Conservation (phyloP, 2,329 filamentous ascomycete genomes). For the Fusarium sp. region DNA sequence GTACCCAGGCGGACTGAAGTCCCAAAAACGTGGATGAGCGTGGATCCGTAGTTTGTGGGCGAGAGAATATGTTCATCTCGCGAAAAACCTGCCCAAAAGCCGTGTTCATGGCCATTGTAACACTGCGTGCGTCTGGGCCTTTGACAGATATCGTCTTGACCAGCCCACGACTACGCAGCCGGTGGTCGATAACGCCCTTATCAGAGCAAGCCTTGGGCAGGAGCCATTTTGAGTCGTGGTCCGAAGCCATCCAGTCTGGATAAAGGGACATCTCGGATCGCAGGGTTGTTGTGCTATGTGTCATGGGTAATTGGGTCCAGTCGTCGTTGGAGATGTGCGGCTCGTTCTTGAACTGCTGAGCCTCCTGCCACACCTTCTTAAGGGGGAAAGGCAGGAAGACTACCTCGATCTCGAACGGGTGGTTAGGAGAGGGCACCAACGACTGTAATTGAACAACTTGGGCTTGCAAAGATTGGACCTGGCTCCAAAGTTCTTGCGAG, state of each 20-base stretch:
- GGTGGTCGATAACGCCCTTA: conserved; percentile 74
- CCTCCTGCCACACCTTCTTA: conserved; percentile 68
- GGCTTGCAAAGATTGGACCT: conserved; percentile 66
- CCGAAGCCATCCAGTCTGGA: conserved; percentile 63
- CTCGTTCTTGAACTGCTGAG: conserved; percentile 63
- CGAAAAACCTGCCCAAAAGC: conserved; percentile 73
- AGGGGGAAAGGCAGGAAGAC: conserved; percentile 80
- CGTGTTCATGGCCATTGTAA: conserved; percentile 73
- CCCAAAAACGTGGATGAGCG: conserved; percentile 67
- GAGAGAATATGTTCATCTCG: conserved; percentile 58
- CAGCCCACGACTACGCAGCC: conserved; percentile 82
- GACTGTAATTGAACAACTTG: conserved; percentile 72
- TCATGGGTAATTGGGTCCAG: conserved; percentile 70
- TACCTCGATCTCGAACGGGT: conserved; percentile 83
- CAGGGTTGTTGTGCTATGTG: conserved; percentile 60
- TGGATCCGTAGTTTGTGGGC: conserved; percentile 48
- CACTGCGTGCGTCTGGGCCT: conserved; percentile 76
- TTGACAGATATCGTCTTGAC: conserved; percentile 75
- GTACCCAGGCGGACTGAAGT: conserved; percentile 79
- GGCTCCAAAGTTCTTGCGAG: conserved; percentile 64
- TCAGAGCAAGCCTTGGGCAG: conserved; percentile 77
- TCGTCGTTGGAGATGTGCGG: conserved; percentile 60
- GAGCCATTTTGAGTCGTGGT: conserved; percentile 72
- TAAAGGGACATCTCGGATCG: conserved; percentile 65
- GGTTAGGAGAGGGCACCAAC: conserved; percentile 71